A percentile compares a stretch with the other conserved stretches of the same genome.
These are phyloP conservation scores for Coemansia sp. DNA, from an alignment of 192 early-diverging fungal genomes.

Conservation along the genomic window DNA sequence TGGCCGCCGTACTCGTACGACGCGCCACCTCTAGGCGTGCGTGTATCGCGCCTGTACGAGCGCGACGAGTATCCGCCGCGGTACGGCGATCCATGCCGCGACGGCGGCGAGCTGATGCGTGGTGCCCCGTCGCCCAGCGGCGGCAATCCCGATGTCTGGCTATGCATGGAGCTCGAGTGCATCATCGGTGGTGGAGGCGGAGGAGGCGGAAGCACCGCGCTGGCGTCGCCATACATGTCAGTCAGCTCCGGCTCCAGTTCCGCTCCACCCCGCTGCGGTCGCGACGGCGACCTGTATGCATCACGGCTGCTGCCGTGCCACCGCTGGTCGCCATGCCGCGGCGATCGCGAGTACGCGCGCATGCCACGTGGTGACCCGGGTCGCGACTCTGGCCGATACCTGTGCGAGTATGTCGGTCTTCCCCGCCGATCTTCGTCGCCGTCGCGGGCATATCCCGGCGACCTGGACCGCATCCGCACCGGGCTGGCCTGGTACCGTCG, in stretches of 20 bases:
- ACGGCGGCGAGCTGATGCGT: constrained; percentile 13
- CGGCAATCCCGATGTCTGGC: background rate
- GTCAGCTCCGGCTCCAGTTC: background rate
- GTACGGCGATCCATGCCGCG: constrained; percentile 28
- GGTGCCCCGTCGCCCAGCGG: constrained; percentile 1
- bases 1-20: constrained; percentile 32
- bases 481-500: constrained; percentile 28
- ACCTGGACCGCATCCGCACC: constrained; percentile 10
- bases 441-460: constrained; percentile 9
- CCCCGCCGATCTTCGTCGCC: constrained; percentile 12
- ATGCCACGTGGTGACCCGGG: constrained; percentile 12
- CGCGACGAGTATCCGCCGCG: constrained; percentile 24
- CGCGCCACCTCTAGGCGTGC: constrained; percentile 27
- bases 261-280: background rate
- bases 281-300: constrained; percentile 8
- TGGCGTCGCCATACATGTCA: background rate
- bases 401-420: constrained; percentile 15
- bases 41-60: constrained; percentile 18
- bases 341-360: constrained; percentile 25
- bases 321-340: constrained; percentile 18
- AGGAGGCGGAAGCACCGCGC: background rate
- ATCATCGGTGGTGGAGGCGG: constrained; percentile 23
- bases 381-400: constrained; percentile 15
- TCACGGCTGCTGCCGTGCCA: constrained; percentile 12
- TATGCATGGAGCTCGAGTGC: constrained; percentile 10